Percentiles rank a stretch among this genome's conserved stretches.
Evolutionary conservation across 306 rosid genomes (phyloP).

Genomic region (Rosa lucieae): DNA sequence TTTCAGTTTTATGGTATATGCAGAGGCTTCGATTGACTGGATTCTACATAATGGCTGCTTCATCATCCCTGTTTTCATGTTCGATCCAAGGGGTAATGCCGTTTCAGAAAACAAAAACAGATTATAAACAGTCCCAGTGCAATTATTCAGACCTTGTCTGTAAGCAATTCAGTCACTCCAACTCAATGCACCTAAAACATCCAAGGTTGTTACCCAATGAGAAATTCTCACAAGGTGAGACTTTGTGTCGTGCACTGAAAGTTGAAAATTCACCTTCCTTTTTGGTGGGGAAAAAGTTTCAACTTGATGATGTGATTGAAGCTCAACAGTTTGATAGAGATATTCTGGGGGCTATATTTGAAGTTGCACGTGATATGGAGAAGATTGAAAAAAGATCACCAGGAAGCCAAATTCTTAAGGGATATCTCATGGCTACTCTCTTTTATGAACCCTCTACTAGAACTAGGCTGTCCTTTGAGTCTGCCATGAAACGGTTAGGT

Average conservation of each 20-base stretch:
- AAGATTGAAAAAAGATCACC: constrained; percentile 68
- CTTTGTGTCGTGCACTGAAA: constrained; percentile 43
- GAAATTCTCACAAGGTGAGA: constrained; percentile 23
- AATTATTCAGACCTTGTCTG: constrained; percentile 16
- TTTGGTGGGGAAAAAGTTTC: constrained; percentile 59
- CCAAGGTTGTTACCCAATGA: constrained; percentile 24
- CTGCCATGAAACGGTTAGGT: constrained; percentile 93
- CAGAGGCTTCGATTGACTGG: constrained; percentile 14
- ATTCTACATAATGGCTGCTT: constrained; percentile 49
- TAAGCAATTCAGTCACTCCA: constrained; percentile 20
- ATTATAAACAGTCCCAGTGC: constrained; percentile 25
- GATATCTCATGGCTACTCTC: constrained; percentile 91
- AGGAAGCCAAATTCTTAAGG: constrained; percentile 77
- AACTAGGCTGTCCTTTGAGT: constrained; percentile 91
- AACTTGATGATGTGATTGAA: constrained; percentile 82
- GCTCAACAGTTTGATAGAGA: constrained; percentile 83
- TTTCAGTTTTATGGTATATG: background rate
- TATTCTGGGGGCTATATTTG: constrained; percentile 59
- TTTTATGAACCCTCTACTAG: constrained; percentile 95
- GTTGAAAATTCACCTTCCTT: constrained; percentile 43
- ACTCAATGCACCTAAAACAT: constrained; percentile 17
- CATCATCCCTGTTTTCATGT: constrained; percentile 48
- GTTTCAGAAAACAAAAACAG: constrained; percentile 28
- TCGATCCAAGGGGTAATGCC: constrained; percentile 42
- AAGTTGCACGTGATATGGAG: constrained; percentile 83